Evolutionary conservation across 768 basidiomycete species (phyloP).

Genomic region (Leucocoprinus birnbaumii): DNA sequence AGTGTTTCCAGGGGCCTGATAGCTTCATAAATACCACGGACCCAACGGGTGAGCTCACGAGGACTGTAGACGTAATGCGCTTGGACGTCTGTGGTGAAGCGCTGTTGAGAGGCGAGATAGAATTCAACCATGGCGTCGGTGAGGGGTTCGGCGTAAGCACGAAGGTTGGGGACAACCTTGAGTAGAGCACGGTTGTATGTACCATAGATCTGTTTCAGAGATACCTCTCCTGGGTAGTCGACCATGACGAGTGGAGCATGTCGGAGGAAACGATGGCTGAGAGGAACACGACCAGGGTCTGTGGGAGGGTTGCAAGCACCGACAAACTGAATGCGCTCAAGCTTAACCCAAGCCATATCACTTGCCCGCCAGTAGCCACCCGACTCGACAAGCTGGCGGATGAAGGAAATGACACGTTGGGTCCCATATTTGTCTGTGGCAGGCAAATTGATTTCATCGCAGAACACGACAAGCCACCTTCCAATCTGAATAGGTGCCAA

Average conservation of each 20-base stretch:
- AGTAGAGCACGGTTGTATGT: conserved; percentile 96
- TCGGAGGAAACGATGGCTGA: conserved; percentile 94
- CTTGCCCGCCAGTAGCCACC: conserved; percentile 93
- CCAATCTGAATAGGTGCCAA: conserved; percentile 93
- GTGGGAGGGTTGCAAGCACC: conserved; percentile 99
- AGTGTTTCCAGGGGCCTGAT: conserved; percentile 92
- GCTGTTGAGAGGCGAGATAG: conserved; percentile 90
- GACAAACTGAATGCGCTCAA: conserved; percentile 99
- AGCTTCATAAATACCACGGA: conserved; percentile 95
- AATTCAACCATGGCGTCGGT: conserved; percentile 98
- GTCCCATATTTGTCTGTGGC: conserved; percentile 98
- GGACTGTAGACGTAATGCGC: conserved; percentile 99
- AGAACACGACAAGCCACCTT: conserved; percentile 99
- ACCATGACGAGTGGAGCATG: conserved; percentile 99
- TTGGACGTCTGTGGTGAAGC: conserved; percentile 95
- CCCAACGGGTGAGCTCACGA: conserved; percentile 97
- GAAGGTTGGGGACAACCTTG: conserved; percentile 91
- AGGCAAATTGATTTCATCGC: conserved; percentile 98
- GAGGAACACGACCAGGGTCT: conserved; percentile 97
- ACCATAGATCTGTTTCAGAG: conserved; percentile 97
- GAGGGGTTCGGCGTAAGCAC: conserved; percentile 89
- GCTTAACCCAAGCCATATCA: conserved; percentile 96
- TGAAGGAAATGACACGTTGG: conserved; percentile 96
- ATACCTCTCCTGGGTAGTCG: conserved; percentile 96
- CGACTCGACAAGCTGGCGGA: conserved; percentile 93